Conservation (phyloP, 2,329 filamentous ascomycete species). For the Calonectria crousiana region DNA sequence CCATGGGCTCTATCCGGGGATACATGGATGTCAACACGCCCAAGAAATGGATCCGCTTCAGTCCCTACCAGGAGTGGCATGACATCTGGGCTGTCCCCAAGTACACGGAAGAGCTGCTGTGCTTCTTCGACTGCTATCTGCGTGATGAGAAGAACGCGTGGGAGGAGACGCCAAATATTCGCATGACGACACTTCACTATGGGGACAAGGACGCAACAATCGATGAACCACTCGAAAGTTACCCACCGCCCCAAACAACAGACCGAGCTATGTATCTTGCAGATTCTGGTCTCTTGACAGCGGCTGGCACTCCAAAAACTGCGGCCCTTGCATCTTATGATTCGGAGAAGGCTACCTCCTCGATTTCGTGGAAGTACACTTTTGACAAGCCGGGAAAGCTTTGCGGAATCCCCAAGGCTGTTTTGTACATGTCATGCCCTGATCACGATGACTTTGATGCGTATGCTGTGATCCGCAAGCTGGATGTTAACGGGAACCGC, state of each 20-base stretch:
- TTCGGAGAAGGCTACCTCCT: background rate
- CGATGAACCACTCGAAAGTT: conserved; percentile 39
- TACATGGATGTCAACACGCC: conserved; percentile 51
- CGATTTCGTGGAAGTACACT: background rate
- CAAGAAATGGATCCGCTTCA: conserved; percentile 57
- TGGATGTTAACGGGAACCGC: conserved; percentile 11
- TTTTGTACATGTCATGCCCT: conserved; percentile 23
- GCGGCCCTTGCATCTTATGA: background rate
- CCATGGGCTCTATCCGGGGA: conserved; percentile 45
- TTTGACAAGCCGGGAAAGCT: conserved; percentile 14
- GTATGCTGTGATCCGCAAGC: conserved; percentile 48
- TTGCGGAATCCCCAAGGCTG: conserved; percentile 17
- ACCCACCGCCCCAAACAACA: conserved; percentile 38
- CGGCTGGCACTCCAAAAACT: background rate
- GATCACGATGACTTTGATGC: conserved; percentile 58
- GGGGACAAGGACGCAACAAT: conserved; percentile 42
- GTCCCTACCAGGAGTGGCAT: conserved; percentile 20
- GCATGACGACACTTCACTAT: conserved; percentile 13
- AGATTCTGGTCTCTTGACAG: background rate
- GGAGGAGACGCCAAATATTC: conserved; percentile 6
- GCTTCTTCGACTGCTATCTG: conserved; percentile 14
- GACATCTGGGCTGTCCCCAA: conserved; percentile 5
- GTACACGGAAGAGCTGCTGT: background rate
- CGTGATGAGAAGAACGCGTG: conserved; percentile 3
- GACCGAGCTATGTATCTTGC: conserved; percentile 9